These are phyloP conservation scores for Aspergillus egyptiacus DNA, from an alignment of 495 filamentous ascomycete species.

Conservation along the genomic window DNA sequence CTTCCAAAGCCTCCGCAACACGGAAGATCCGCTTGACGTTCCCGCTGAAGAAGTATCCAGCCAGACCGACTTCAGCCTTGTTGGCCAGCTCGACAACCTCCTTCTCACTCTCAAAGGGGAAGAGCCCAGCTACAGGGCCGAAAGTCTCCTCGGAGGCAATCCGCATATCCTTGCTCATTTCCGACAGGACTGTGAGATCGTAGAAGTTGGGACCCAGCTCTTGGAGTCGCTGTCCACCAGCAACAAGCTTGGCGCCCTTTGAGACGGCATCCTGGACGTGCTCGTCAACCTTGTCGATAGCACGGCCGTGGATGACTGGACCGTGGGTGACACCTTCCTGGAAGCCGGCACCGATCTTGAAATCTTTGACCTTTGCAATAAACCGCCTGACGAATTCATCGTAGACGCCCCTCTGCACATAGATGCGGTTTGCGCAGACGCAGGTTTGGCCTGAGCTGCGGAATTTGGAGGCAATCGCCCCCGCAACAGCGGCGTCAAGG, in stretches of 20 bases:
- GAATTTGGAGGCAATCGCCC: constrained; percentile 76
- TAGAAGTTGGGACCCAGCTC: constrained; percentile 72
- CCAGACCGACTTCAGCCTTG: constrained; percentile 68
- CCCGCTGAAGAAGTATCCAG: constrained; percentile 81
- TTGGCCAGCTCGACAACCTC: constrained; percentile 81
- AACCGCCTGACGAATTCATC: constrained; percentile 68
- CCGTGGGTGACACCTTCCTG: constrained; percentile 68
- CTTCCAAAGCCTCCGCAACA: constrained; percentile 78
- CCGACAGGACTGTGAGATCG: constrained; percentile 71
- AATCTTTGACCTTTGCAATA: constrained; percentile 65
- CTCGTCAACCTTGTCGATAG: constrained; percentile 66
- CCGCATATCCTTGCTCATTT: constrained; percentile 76
- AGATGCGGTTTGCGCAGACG: constrained; percentile 84
- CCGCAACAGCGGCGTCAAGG: constrained; percentile 67
- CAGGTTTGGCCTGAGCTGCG: constrained; percentile 84
- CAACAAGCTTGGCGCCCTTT: constrained; percentile 65
- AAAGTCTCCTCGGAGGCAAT: constrained; percentile 81
- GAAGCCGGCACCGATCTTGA: constrained; percentile 75
- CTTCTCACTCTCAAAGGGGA: constrained; percentile 74
- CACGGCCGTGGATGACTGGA: constrained; percentile 73
- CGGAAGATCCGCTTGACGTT: constrained; percentile 66
- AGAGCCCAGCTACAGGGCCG: constrained; percentile 79
- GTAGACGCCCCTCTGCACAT: constrained; percentile 73
- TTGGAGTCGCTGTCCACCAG: constrained; percentile 62
- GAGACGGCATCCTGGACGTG: constrained; percentile 72